Percentiles rank a stretch among this genome's conserved stretches.
Evolutionary conservation across 2,329 filamentous ascomycete species (phyloP).

Genomic region (Fusarium phyllophilum): DNA sequence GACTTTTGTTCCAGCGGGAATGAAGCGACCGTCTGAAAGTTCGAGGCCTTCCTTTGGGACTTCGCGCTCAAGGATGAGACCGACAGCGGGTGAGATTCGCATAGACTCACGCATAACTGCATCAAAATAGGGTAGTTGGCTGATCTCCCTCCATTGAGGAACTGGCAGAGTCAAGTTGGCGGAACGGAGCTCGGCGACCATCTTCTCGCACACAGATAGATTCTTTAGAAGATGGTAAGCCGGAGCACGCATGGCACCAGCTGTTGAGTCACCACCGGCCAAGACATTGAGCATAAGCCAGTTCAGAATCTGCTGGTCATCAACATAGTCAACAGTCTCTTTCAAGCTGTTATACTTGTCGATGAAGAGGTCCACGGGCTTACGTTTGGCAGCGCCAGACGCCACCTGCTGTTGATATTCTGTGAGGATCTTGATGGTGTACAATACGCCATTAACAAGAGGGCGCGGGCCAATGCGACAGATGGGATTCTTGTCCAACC

Average conservation of each 20-base stretch:
- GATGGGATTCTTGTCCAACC: slow-evolving; percentile 38
- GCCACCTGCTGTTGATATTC: slow-evolving; percentile 31
- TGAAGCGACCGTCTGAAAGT: slow-evolving; percentile 20
- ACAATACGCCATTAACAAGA: slow-evolving; percentile 16
- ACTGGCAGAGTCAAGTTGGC: slow-evolving; percentile 16
- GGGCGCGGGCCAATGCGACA: slow-evolving; percentile 12
- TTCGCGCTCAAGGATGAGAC: slow-evolving; percentile 26
- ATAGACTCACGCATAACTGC: slow-evolving; percentile 31
- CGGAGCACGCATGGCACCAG: slow-evolving; percentile 31
- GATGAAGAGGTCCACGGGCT: slow-evolving; percentile 35
- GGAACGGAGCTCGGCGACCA: slow-evolving; percentile 22
- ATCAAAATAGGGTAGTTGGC: slow-evolving; percentile 19
- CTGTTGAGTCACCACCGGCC: slow-evolving; percentile 33
- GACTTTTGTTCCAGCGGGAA: slow-evolving; percentile 12
- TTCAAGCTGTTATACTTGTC: slow-evolving; percentile 33
- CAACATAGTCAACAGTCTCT: slow-evolving; percentile 28
- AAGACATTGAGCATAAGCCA: slow-evolving; percentile 38
- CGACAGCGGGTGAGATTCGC: slow-evolving; percentile 19
- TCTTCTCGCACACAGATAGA: slow-evolving; percentile 2
- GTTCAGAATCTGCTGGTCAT: slow-evolving; percentile 32
- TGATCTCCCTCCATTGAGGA: slow-evolving; percentile 34
- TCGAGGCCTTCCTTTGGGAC: slow-evolving; percentile 20
- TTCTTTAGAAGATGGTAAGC: slow-evolving; percentile 32
- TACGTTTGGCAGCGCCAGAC: slow-evolving; percentile 16
- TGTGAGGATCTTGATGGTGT: slow-evolving; percentile 33